phyloP scores from a whole-genome alignment of 768 basidiomycete species.

The Tulasnella sp. region DNA sequence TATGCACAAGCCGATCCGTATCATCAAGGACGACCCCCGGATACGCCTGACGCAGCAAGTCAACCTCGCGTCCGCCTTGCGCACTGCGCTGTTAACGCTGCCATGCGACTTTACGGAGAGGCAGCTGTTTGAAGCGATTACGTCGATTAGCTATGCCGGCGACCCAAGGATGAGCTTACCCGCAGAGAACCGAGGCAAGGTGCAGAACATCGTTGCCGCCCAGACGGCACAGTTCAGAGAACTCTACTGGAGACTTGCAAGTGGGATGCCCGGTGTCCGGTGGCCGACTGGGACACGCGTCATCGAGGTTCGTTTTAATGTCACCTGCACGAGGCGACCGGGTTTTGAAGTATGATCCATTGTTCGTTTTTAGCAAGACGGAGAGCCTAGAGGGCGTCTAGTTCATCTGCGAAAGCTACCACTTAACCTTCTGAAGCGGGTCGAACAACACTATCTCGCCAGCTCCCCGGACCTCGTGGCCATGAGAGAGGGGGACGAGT shows the following conservation, averaged over 20 bases:
- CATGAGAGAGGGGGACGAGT: conserved; percentile 50
- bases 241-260: conserved; percentile 68
- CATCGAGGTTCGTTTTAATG: background rate
- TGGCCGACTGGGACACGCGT: conserved; percentile 34
- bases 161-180: conserved; percentile 89
- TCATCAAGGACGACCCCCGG: conserved; percentile 84
- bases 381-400: conserved; percentile 48
- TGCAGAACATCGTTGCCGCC: conserved; percentile 80
- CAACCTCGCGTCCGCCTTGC: conserved; percentile 82
- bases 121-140: conserved; percentile 73
- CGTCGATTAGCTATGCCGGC: conserved; percentile 74
- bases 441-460: conserved; percentile 38
- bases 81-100: conserved; percentile 78
- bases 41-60: conserved; percentile 86
- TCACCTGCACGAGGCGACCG: background rate
- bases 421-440: conserved; percentile 42
- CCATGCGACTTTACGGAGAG: conserved; percentile 71
- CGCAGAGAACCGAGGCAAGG: conserved; percentile 88
- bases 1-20: conserved; percentile 94
- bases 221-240: conserved; percentile 77
- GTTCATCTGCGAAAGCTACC: conserved; percentile 73
- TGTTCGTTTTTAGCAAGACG: conserved; percentile 48
- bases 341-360: background rate
- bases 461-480: conserved; percentile 24
- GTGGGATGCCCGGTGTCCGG: conserved; percentile 67